phyloP scores from a whole-genome alignment of 768 basidiomycete species.

The Cystofilobasidium ferigula region DNA sequence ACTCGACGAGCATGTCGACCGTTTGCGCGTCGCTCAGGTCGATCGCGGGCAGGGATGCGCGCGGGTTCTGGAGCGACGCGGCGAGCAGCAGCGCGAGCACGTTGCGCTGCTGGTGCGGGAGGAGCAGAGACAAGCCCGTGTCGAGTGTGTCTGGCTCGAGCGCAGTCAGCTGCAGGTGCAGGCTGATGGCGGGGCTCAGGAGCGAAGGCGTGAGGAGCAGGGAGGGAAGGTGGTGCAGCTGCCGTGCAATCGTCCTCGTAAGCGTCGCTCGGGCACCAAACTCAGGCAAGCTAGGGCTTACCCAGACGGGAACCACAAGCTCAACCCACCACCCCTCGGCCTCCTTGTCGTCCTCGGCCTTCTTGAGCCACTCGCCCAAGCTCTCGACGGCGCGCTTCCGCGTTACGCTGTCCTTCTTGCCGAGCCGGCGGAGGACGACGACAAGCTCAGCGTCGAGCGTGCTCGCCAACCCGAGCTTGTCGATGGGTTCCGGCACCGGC shows the following conservation, averaged over 20 bases:
- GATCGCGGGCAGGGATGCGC: slow-evolving; percentile 3
- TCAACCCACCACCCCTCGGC: slow-evolving; percentile 44
- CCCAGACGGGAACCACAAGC: slow-evolving; percentile 62
- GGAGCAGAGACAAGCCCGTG: slow-evolving; percentile 48
- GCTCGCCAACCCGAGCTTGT: slow-evolving; percentile 65
- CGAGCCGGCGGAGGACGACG: slow-evolving; percentile 64
- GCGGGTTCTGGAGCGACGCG: slow-evolving; percentile 35
- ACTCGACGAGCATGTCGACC: slow-evolving; percentile 26
- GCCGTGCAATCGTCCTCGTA: background rate
- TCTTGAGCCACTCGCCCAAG: slow-evolving; percentile 57
- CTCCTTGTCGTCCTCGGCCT: slow-evolving; percentile 41
- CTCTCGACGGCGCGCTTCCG: slow-evolving; percentile 78
- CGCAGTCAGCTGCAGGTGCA: slow-evolving; percentile 52
- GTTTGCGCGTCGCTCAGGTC: slow-evolving; percentile 1
- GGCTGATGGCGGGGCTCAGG: slow-evolving; percentile 47
- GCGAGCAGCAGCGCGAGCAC: slow-evolving; percentile 38
- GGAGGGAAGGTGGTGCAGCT: slow-evolving; percentile 79
- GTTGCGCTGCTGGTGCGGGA: slow-evolving; percentile 40
- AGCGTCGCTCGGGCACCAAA: background rate
- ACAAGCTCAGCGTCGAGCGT: slow-evolving; percentile 68
- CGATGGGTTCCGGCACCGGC: slow-evolving; percentile 64
- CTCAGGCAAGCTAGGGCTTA: slow-evolving; percentile 42
- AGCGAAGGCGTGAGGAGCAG: slow-evolving; percentile 58
- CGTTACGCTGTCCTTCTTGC: slow-evolving; percentile 82
- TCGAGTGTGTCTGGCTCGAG: slow-evolving; percentile 58